Conservation (phyloP, 306 rosid species). For the Lotus japonicus region DNA sequence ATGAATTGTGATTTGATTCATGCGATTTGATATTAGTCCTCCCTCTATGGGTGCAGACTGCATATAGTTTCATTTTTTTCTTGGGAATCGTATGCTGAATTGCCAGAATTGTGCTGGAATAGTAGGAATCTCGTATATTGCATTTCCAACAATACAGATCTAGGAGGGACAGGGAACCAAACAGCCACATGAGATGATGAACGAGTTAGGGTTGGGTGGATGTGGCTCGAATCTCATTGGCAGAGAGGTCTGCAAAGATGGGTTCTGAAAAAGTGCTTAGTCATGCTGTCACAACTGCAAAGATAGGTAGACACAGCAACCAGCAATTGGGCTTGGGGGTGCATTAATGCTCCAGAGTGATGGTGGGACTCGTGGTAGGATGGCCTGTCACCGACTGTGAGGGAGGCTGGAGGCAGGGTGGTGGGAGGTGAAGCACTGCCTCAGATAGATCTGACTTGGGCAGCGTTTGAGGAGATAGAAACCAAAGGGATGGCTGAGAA, state of each 20-base stretch:
- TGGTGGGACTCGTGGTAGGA: background rate
- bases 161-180: background rate
- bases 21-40: background rate
- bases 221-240: background rate
- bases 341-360: background rate
- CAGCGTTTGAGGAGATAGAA: background rate
- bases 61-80: background rate
- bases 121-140: background rate
- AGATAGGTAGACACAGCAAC: background rate
- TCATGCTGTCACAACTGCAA: background rate
- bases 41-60: background rate
- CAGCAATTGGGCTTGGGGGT: background rate
- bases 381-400: background rate
- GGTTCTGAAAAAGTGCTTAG: background rate
- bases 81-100: background rate
- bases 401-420: background rate
- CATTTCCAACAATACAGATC: background rate
- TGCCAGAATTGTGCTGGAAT: background rate
- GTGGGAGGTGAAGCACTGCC: background rate
- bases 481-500: background rate
- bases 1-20: background rate
- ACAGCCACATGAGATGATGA: background rate
- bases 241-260: background rate
- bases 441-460: background rate
- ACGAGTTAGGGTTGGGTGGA: background rate